Conservation (phyloP, 2,329 filamentous ascomycete species). For the Aspergillus hiratsukae region DNA sequence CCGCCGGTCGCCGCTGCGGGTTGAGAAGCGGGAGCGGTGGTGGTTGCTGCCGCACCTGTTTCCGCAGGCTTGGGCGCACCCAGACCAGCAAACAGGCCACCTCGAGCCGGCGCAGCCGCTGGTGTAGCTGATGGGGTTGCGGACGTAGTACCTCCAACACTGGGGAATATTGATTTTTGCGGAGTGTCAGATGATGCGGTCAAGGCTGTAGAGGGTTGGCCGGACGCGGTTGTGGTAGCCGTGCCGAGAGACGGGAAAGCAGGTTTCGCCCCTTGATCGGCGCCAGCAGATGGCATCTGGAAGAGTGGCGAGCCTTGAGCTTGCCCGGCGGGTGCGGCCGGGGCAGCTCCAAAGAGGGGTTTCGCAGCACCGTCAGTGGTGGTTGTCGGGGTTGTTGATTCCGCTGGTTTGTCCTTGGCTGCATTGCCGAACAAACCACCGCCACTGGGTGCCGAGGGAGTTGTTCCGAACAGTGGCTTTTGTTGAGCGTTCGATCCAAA, state of each 20-base stretch:
- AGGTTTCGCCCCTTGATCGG: slow-evolving; percentile 23
- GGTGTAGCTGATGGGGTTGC: slow-evolving; percentile 29
- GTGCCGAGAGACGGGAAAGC: slow-evolving; percentile 23
- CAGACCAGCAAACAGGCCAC: slow-evolving; percentile 26
- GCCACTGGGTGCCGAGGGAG: slow-evolving; percentile 16
- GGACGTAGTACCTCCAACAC: slow-evolving; percentile 24
- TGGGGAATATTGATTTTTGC: slow-evolving; percentile 32
- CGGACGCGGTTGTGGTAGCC: slow-evolving; percentile 11
- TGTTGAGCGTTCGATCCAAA: slow-evolving; percentile 25
- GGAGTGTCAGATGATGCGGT: slow-evolving; percentile 28
- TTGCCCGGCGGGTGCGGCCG: slow-evolving; percentile 13
- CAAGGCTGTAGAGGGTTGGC: slow-evolving; percentile 21
- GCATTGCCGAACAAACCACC: slow-evolving; percentile 27
- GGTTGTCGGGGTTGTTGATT: slow-evolving; percentile 23
- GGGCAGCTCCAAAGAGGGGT: slow-evolving; percentile 23
- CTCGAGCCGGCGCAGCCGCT: slow-evolving; percentile 23
- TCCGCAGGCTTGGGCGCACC: slow-evolving; percentile 27
- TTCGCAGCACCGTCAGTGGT: slow-evolving; percentile 23
- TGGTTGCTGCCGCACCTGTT: slow-evolving; percentile 23
- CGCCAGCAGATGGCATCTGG: slow-evolving; percentile 21
- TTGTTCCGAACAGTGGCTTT: slow-evolving; percentile 26
- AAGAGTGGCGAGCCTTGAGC: slow-evolving; percentile 24
- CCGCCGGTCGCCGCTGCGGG: slow-evolving; percentile 17
- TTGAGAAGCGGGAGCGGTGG: slow-evolving; percentile 23
- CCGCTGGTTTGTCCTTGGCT: slow-evolving; percentile 29